These are phyloP conservation scores for Blepharisma undulans DNA, from an alignment of 169 alveolate species.

Conservation along the genomic window DNA sequence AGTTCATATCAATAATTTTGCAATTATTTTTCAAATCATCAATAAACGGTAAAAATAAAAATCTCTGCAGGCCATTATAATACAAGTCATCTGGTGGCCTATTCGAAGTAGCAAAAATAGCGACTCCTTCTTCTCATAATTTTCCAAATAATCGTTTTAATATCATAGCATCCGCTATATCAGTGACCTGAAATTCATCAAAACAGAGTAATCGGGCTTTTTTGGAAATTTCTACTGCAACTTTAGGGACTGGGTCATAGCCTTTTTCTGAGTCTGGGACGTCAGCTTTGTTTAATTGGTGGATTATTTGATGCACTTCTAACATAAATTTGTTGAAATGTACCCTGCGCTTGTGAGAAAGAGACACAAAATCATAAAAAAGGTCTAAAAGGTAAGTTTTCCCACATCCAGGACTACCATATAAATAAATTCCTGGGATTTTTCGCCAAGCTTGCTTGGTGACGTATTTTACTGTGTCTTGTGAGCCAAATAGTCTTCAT, in stretches of 20 bases:
- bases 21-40: constrained; percentile 64
- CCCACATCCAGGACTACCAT: constrained; percentile 89
- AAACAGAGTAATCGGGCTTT: constrained; percentile 76
- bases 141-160: constrained; percentile 83
- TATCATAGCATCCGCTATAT: constrained; percentile 90
- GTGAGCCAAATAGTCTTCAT: neutral
- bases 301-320: constrained; percentile 46
- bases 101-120: constrained; percentile 83
- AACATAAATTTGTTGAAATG: constrained; percentile 86
- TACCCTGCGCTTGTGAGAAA: constrained; percentile 64
- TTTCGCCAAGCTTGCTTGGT: neutral
- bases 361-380: constrained; percentile 63
- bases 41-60: constrained; percentile 84
- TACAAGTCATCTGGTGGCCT: constrained; percentile 89
- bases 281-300: constrained; percentile 42
- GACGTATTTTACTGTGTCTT: neutral
- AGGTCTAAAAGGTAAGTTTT: constrained; percentile 85
- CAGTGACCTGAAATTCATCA: constrained; percentile 90
- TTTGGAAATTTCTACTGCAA: constrained; percentile 72
- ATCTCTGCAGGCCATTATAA: constrained; percentile 82
- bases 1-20: constrained; percentile 39
- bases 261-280: constrained; percentile 45
- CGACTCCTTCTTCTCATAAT: constrained; percentile 64
- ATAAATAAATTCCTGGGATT: constrained; percentile 68
- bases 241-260: constrained; percentile 74